A percentile compares a stretch with the other conserved stretches of the same genome.
Evolutionary conservation across 495 filamentous ascomycete species (phyloP).

Genomic region (Mytilinidion resinicola): DNA sequence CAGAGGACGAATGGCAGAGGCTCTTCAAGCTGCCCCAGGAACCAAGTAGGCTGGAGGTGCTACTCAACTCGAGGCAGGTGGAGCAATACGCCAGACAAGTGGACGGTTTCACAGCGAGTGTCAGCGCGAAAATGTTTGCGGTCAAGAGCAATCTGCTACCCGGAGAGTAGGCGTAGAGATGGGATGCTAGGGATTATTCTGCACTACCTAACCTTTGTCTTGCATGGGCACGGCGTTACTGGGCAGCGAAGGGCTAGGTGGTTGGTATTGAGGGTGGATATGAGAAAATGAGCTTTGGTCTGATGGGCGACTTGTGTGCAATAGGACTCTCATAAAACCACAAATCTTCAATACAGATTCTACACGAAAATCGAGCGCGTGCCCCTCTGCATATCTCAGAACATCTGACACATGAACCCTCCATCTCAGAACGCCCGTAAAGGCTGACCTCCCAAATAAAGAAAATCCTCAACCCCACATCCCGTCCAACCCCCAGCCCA

Average conservation of each 20-base stretch:
- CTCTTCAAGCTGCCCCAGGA: conserved; percentile 95
- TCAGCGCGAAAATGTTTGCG: conserved; percentile 96
- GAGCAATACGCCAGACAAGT: conserved; percentile 98
- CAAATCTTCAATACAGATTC: too few relatives aligned
- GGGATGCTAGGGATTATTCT: background rate
- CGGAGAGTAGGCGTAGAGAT: conserved; percentile 29
- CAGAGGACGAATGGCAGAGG: conserved; percentile 97
- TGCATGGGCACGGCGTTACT: conserved; percentile 29
- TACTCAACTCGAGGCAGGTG: conserved; percentile 90
- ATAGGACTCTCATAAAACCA: too few relatives aligned
- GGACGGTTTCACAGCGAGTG: conserved; percentile 87
- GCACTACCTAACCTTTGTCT: conserved; percentile 5
- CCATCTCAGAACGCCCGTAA: too few relatives aligned
- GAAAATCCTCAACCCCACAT: too few relatives aligned
- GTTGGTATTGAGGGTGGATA: too few relatives aligned
- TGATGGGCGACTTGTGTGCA: too few relatives aligned
- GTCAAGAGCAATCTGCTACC: conserved; percentile 60
- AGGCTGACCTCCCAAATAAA: too few relatives aligned
- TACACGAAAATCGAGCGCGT: too few relatives aligned
- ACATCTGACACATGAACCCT: too few relatives aligned
- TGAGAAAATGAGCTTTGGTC: too few relatives aligned
- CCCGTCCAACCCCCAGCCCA: too few relatives aligned
- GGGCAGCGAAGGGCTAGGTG: background rate
- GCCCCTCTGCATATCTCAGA: too few relatives aligned
- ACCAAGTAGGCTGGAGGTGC: conserved; percentile 81